Evolutionary conservation across 2,329 filamentous ascomycete species (phyloP).

Genomic region (Pseudocercospora fijiensis): DNA sequence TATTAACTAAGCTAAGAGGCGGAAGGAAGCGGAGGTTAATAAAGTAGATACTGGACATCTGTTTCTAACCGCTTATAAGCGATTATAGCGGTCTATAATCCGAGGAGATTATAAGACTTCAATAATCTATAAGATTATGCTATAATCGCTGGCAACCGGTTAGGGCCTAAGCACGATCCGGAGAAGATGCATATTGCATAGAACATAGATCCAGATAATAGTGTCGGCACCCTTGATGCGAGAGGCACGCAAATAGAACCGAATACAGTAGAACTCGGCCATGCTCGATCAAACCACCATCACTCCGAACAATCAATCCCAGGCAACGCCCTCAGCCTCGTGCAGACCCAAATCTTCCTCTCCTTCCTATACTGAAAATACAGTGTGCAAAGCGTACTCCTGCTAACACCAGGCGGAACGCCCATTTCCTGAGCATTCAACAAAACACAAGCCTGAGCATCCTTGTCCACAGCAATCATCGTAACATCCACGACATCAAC

Average conservation of each 20-base stretch:
- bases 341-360: not conserved
- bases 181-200: not conserved
- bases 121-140: no score
- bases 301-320: not conserved
- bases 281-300: not conserved
- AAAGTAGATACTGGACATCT: no score
- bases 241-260: no score
- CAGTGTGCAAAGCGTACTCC: not conserved
- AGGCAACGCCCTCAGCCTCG: not conserved
- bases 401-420: not conserved
- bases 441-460: not conserved
- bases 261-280: no score
- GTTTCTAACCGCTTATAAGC: no score
- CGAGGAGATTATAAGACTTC: no score
- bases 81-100: no score
- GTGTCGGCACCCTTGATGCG: not conserved
- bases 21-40: no score
- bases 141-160: no score
- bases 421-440: not conserved
- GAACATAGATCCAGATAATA: not conserved
- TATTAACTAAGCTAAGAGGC: no score
- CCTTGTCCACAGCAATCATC: not conserved
- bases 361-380: not conserved
- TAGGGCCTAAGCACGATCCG: not conserved
- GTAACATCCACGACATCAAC: not conserved